phyloP scores from a whole-genome alignment of 2,329 filamentous ascomycete genomes.

The Neonectria magnoliae region DNA sequence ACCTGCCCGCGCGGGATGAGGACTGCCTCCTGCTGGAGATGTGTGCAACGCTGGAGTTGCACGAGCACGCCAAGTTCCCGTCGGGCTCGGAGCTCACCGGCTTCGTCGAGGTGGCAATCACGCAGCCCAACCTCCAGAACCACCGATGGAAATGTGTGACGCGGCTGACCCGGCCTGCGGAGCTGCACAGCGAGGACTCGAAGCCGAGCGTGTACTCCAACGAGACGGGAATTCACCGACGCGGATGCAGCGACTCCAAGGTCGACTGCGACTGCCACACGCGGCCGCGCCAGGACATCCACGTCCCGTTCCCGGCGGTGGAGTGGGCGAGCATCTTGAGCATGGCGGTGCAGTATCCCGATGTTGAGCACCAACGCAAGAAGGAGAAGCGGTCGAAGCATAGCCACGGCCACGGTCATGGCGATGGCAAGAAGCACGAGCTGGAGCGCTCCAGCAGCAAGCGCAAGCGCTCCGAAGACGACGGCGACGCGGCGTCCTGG shows the following conservation, averaged over 20 bases:
- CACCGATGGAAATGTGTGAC: conserved; percentile 71
- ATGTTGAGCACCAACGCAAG: conserved; percentile 52
- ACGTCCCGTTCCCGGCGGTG: conserved; percentile 66
- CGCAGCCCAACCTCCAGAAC: conserved; percentile 62
- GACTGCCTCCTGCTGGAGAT: conserved; percentile 69
- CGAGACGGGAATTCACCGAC: conserved; percentile 63
- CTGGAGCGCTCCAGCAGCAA: conserved; percentile 49
- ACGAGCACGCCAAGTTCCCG: conserved; percentile 66
- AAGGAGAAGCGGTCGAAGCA: conserved; percentile 50
- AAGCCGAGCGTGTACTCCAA: conserved; percentile 59
- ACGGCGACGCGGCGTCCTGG: conserved; percentile 53
- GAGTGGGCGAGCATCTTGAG: conserved; percentile 69
- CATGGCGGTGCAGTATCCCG: conserved; percentile 63
- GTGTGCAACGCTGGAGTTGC: conserved; percentile 68
- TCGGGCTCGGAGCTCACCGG: conserved; percentile 68
- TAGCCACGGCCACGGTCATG: conserved; percentile 28
- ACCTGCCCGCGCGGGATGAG: conserved; percentile 59
- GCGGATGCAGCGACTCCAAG: conserved; percentile 60
- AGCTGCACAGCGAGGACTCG: conserved; percentile 60
- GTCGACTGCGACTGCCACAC: conserved; percentile 62
- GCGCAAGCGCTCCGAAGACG: conserved; percentile 54
- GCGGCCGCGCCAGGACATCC: conserved; percentile 59
- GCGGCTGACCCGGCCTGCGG: conserved; percentile 64
- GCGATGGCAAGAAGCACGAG: conserved; percentile 49
- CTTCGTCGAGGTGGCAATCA: conserved; percentile 68